These are phyloP conservation scores for Beta lomatogona DNA, from an alignment of 179 eudicot genomes.

Conservation along the genomic window DNA sequence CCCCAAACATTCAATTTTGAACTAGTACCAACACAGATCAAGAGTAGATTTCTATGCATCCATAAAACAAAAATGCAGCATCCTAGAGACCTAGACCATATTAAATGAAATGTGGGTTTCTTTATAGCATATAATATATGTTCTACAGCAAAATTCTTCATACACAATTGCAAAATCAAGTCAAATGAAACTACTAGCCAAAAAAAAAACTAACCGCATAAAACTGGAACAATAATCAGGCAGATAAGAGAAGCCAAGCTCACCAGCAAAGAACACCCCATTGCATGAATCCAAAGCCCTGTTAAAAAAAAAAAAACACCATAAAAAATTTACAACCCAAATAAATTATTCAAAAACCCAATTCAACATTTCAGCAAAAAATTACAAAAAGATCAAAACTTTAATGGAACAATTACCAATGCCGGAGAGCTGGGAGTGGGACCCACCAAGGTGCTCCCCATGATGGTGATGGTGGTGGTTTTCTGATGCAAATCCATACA, in stretches of 20 bases:
- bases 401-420: slow-evolving; percentile 41
- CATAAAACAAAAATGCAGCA: background rate
- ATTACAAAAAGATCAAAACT: background rate
- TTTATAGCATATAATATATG: background rate
- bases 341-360: background rate
- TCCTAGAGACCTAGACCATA: background rate
- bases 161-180: background rate
- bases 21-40: background rate
- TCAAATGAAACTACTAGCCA: background rate
- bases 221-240: slow-evolving; percentile 70
- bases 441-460: slow-evolving; percentile 35
- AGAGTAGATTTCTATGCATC: background rate
- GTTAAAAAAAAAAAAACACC: background rate
- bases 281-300: slow-evolving; percentile 88
- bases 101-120: background rate
- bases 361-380: background rate
- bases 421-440: slow-evolving; percentile 54
- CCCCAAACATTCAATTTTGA: background rate
- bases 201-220: slow-evolving; percentile 70
- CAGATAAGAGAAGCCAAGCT: slow-evolving; percentile 99
- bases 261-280: slow-evolving; percentile 95
- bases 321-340: background rate
- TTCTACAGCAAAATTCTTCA: background rate
- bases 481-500: slow-evolving; percentile 51
- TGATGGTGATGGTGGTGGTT: slow-evolving; percentile 34